These are phyloP conservation scores for Coffea canephora DNA, from an alignment of 257 asterid species.

Conservation along the genomic window DNA sequence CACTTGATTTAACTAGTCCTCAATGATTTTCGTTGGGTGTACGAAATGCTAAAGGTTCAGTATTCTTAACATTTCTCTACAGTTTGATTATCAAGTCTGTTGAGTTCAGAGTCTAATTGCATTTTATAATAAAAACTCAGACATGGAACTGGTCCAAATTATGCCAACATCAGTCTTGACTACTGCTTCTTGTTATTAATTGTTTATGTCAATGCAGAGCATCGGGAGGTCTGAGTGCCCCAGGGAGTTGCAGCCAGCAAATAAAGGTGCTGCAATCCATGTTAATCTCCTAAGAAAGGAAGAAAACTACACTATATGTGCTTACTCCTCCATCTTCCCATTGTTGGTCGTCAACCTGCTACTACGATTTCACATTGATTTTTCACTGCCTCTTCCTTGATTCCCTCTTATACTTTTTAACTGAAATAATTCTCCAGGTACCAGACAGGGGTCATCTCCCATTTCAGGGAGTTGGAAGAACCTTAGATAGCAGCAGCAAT, in stretches of 20 bases:
- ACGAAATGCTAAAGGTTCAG: not conserved
- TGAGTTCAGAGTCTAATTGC: not conserved
- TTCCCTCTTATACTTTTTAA: not conserved
- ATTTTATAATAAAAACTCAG: not conserved
- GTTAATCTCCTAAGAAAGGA: constrained; percentile 70
- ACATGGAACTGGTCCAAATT: not conserved
- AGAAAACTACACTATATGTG: constrained; percentile 56
- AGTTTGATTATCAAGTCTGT: not conserved
- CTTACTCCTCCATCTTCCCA: not conserved
- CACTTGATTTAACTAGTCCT: not conserved
- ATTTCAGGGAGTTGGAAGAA: constrained; percentile 61
- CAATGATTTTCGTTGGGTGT: not conserved
- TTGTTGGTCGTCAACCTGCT: not conserved
- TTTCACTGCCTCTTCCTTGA: not conserved
- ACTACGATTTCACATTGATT: not conserved
- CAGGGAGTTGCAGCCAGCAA: constrained; percentile 63
- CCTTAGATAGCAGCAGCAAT: constrained; percentile 38
- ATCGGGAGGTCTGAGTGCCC: constrained; percentile 69
- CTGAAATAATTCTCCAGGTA: constrained; percentile 29
- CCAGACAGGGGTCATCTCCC: constrained; percentile 34
- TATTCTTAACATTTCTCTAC: not conserved
- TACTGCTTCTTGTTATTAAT: constrained; percentile 2
- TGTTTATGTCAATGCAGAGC: constrained; percentile 51
- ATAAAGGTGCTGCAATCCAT: constrained; percentile 44
- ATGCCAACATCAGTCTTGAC: not conserved